Percentiles rank a stretch among this genome's conserved stretches.
phyloP scores from a whole-genome alignment of 768 basidiomycete species.

The Boletales sp. region DNA sequence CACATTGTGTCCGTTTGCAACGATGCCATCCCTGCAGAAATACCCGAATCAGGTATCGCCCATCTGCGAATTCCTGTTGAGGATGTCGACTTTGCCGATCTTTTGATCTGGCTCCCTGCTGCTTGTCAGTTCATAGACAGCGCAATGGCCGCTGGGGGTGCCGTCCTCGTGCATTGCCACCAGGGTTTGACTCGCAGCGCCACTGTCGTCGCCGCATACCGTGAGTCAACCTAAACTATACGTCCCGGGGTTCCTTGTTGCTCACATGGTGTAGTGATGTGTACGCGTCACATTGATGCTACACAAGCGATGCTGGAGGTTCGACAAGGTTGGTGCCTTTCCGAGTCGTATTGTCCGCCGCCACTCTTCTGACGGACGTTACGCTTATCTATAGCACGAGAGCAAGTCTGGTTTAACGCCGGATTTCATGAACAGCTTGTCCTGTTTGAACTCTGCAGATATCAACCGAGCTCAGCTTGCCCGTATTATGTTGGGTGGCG shows the following conservation, averaged over 20 bases:
- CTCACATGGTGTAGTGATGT: slow-evolving; percentile 54
- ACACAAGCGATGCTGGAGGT: slow-evolving; percentile 60
- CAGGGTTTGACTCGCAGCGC: slow-evolving; percentile 67
- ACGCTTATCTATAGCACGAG: slow-evolving; percentile 46
- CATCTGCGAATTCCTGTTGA: slow-evolving; percentile 72
- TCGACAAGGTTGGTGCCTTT: slow-evolving; percentile 46
- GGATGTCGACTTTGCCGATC: slow-evolving; percentile 67
- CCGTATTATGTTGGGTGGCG: slow-evolving; percentile 71
- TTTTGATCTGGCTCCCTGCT: slow-evolving; percentile 61
- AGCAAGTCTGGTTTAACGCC: slow-evolving; percentile 77
- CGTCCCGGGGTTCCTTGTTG: slow-evolving; percentile 1
- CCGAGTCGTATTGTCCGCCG: slow-evolving; percentile 1
- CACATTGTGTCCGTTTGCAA: slow-evolving; percentile 77
- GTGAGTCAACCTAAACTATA: slow-evolving; percentile 39
- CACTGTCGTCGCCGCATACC: slow-evolving; percentile 71
- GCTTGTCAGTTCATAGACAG: slow-evolving; percentile 66
- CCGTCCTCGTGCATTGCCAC: slow-evolving; percentile 63
- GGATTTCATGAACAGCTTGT: slow-evolving; percentile 79
- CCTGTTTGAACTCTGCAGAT: slow-evolving; percentile 70
- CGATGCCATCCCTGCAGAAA: slow-evolving; percentile 68
- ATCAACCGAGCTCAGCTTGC: slow-evolving; percentile 53
- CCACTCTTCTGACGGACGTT: slow-evolving; percentile 1
- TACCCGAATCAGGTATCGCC: slow-evolving; percentile 62
- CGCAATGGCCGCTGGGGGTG: slow-evolving; percentile 54
- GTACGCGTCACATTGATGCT: slow-evolving; percentile 49